Base-by-base conservation (phyloP, 352 stramenopile species). In the Globisporangium iwayamae region DNA sequence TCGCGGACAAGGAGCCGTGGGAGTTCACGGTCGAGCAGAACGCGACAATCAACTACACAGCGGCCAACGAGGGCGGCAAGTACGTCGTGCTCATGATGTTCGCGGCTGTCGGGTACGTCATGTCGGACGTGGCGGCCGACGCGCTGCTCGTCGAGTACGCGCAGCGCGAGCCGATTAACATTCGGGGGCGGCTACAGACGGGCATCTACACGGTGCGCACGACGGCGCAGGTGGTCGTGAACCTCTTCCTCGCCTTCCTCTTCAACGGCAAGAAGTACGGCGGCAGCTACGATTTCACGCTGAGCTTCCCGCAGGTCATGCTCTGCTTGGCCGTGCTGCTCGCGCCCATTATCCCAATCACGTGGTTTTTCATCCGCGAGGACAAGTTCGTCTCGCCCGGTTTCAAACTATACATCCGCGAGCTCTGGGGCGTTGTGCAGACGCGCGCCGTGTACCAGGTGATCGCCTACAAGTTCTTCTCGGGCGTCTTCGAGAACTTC, bases 11-110 rank as follows among this genome's bases (percentile, higher is more conserved):
- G 1, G 48, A 65, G 0, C 36, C 63, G 0, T 43, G 66, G 0
- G 60, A 76, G 43, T 77, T 72, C 61, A 80, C 71, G 0, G 34
- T 48, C 11, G 73, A 65, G 55, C 62, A 73, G 39, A 43, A 56
- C 13, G 64, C 63, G 13, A 66, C 65, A 2, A 65, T 86, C 60
- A 81, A 84, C 63, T 64, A 63, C 13, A 45, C 58, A 28, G 79
- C 79, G 9, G 38, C 64, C 1, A 64, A 70, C 4, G 38, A 76
- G 30, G 79, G 70, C 9, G 74, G 56, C 63, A 81, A 80, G 65
- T 91, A 88, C 67, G 71, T 85, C 25, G 67, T 90, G n/a, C 65
- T 86, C 51, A 89, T 96, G 74, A 81, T 91, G 56, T 56, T 93
- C 22, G 78, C 84, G 0, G 81, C 83, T 1, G 60, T 87, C 50